phyloP scores from a whole-genome alignment of 2,329 filamentous ascomycete species.

The Apiospora sp. region DNA sequence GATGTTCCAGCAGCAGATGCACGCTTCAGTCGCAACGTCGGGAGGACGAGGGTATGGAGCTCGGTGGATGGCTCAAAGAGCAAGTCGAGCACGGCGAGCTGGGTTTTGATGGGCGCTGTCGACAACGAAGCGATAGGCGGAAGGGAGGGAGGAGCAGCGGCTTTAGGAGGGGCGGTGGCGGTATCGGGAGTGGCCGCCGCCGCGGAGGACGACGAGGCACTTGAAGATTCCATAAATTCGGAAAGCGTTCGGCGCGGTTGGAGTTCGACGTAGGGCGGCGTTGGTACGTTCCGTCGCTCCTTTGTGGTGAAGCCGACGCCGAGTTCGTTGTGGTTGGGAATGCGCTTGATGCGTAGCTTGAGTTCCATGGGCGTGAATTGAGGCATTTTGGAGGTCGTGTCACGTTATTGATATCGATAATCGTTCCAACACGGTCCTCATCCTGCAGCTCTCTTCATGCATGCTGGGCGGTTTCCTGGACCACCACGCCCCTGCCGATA shows the following conservation, averaged over 20 bases:
- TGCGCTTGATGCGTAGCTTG: slow-evolving; percentile 26
- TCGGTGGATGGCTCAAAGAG: slow-evolving; percentile 85
- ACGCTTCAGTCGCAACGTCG: slow-evolving; percentile 60
- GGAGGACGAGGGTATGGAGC: slow-evolving; percentile 76
- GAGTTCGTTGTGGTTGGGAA: slow-evolving; percentile 27
- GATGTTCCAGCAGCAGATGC: slow-evolving; percentile 73
- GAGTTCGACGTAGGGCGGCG: slow-evolving; percentile 26
- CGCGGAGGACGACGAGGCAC: slow-evolving; percentile 21
- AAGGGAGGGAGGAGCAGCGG: slow-evolving; percentile 47
- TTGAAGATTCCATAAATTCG: slow-evolving; percentile 8
- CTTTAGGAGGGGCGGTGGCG: slow-evolving; percentile 12
- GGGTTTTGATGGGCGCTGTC: slow-evolving; percentile 60
- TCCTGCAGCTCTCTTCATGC: not conserved
- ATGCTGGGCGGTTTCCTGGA: not conserved
- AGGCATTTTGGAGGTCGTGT: slow-evolving; percentile 25
- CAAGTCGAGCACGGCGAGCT: slow-evolving; percentile 71
- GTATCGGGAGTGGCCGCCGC: slow-evolving; percentile 16
- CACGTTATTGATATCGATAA: not conserved
- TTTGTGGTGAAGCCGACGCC: slow-evolving; percentile 28
- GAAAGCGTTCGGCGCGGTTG: slow-evolving; percentile 25
- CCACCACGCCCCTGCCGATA: not conserved
- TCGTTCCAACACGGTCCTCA: slow-evolving; percentile 5
- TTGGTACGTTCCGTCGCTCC: slow-evolving; percentile 25
- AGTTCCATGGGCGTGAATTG: slow-evolving; percentile 30
- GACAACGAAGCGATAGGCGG: slow-evolving; percentile 66